phyloP scores from a whole-genome alignment of 805 yeast genomes.

The Blastobotrys mokoenaii region DNA sequence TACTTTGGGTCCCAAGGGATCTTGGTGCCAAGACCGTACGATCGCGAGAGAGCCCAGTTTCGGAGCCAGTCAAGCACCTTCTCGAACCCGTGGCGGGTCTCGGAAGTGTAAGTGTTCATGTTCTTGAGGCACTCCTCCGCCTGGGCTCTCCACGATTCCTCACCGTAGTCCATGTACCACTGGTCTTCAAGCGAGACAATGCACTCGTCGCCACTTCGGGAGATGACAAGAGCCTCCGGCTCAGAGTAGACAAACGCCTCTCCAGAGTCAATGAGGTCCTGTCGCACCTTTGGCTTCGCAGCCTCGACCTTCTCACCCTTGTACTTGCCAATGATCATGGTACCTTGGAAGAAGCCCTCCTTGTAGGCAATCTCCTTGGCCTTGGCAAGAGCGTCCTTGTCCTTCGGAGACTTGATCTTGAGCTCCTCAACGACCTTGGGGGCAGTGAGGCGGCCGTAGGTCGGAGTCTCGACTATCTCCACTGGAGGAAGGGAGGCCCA shows the following conservation, averaged over 20 bases:
- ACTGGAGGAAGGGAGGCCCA: conserved; percentile 76
- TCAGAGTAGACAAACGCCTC: conserved; percentile 87
- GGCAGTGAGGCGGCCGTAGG: conserved; percentile 85
- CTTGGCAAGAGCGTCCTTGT: conserved; percentile 70
- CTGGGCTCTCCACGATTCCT: conserved; percentile 73
- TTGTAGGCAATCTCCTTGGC: conserved; percentile 95
- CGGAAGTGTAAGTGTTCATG: conserved; percentile 74
- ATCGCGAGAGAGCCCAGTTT: conserved; percentile 97
- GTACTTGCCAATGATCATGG: conserved; percentile 70
- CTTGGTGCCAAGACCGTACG: conserved; percentile 89
- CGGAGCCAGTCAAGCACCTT: conserved; percentile 92
- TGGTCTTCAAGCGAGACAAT: conserved; percentile 96
- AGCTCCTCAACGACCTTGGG: conserved; percentile 72
- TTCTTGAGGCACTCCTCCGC: conserved; percentile 69
- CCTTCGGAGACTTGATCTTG: conserved; percentile 94
- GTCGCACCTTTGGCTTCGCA: conserved; percentile 82
- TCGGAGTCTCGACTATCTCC: conserved; percentile 69
- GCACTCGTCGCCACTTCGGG: conserved; percentile 96
- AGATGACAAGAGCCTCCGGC: conserved; percentile 83
- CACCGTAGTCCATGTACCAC: conserved; percentile 98
- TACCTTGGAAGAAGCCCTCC: conserved; percentile 92
- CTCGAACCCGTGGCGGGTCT: conserved; percentile 85
- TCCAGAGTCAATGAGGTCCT: conserved; percentile 67
- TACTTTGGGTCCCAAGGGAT: conserved; percentile 96
- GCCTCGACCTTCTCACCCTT: conserved; percentile 82